These are phyloP conservation scores for Wakefieldia striispora DNA, from an alignment of 768 basidiomycete genomes.

Conservation along the genomic window DNA sequence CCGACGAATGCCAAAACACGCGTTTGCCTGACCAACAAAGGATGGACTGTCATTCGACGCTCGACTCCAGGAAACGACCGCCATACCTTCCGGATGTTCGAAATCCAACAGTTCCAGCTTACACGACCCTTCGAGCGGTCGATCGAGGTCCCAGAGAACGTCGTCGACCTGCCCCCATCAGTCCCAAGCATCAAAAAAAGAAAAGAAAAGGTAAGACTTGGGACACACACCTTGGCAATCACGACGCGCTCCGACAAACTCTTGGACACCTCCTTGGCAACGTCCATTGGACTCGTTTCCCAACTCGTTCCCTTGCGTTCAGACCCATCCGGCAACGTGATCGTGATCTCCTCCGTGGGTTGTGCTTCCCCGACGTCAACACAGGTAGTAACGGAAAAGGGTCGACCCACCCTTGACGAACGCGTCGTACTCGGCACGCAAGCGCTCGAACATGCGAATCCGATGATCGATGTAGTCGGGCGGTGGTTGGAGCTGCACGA, in stretches of 20 bases:
- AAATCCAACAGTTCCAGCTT: conserved; percentile 88
- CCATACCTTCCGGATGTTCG: conserved; percentile 80
- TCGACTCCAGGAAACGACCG: not conserved
- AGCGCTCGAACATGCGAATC: conserved; percentile 83
- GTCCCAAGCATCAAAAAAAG: not conserved
- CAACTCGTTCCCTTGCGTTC: conserved; percentile 83
- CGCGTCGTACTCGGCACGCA: conserved; percentile 81
- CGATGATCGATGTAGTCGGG: conserved; percentile 90
- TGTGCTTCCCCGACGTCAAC: conserved; percentile 42
- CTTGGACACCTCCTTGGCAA: conserved; percentile 86
- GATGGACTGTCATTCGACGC: not conserved
- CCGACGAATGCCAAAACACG: conserved; percentile 99
- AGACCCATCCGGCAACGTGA: conserved; percentile 87
- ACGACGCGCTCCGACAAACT: conserved; percentile 85
- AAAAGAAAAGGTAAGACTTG: not conserved
- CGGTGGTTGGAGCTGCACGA: conserved; percentile 68
- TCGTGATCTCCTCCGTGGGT: conserved; percentile 76
- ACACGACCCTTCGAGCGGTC: conserved; percentile 85
- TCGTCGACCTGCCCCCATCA: conserved; percentile 63
- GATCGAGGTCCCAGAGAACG: conserved; percentile 89
- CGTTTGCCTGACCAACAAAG: conserved; percentile 62
- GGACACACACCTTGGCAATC: conserved; percentile 70
- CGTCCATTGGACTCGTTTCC: conserved; percentile 91
- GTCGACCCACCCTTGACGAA: conserved; percentile 62
- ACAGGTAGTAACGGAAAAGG: too few species aligned